Percentiles rank a stretch among this genome's conserved stretches.
These are phyloP conservation scores for Spergularia marina DNA, from an alignment of 148 eudicot genomes.

Conservation along the genomic window DNA sequence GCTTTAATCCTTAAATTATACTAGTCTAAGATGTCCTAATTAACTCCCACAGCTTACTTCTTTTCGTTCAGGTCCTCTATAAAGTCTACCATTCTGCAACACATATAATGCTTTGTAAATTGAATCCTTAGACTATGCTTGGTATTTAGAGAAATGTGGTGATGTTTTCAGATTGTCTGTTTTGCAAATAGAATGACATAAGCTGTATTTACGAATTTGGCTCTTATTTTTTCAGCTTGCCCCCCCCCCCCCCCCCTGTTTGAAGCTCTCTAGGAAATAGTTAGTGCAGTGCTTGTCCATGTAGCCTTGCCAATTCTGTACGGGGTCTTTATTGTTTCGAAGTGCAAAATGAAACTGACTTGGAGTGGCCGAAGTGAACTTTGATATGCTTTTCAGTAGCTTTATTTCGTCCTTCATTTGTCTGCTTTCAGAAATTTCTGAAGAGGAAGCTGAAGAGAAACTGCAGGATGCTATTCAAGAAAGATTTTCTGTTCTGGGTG, in stretches of 20 bases:
- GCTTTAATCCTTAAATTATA: background rate
- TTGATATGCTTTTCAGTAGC: background rate
- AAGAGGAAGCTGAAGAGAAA: constrained; percentile 91
- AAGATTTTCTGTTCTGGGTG: constrained; percentile 84
- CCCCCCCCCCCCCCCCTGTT: background rate
- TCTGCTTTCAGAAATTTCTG: constrained; percentile 75
- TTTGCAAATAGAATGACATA: background rate
- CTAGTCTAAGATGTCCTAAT: background rate
- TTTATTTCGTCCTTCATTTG: constrained; percentile 9
- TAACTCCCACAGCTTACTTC: background rate
- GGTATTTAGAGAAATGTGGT: background rate
- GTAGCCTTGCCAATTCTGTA: background rate
- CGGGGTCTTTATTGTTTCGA: background rate
- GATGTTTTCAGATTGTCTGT: background rate
- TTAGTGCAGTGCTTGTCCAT: background rate
- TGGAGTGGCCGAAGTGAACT: background rate
- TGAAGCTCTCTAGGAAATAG: background rate
- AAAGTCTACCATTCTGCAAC: background rate
- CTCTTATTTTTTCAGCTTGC: background rate
- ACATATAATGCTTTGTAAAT: background rate
- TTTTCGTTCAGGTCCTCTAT: background rate
- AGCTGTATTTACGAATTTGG: background rate
- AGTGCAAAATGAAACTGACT: background rate
- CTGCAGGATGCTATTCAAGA: constrained; percentile 96
- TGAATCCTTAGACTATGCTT: background rate